Evolutionary conservation across 176 grass and related monocot genomes (phyloP).

Genomic region (Otatea glauca): DNA sequence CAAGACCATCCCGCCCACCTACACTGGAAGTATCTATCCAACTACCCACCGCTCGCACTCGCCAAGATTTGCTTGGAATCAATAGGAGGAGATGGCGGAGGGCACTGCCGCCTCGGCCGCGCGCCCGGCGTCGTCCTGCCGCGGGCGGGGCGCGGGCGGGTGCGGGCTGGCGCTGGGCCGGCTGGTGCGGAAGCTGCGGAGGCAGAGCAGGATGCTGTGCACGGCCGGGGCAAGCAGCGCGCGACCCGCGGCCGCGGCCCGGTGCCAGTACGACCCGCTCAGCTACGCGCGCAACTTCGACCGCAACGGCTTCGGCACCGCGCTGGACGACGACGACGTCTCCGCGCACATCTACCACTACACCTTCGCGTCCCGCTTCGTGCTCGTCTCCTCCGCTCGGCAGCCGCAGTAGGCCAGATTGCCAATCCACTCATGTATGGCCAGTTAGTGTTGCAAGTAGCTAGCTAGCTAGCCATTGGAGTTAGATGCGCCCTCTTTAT

Average conservation of each 20-base stretch:
- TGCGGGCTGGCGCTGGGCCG: conserved; percentile 58
- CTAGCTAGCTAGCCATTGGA: conserved; percentile 43
- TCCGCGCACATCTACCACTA: conserved; percentile 48
- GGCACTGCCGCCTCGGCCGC: neutral
- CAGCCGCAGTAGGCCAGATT: conserved; percentile 11
- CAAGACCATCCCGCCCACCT: neutral
- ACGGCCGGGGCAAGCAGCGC: conserved; percentile 17
- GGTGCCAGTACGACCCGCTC: conserved; percentile 78
- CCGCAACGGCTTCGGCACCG: conserved; percentile 53
- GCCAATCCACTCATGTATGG: neutral
- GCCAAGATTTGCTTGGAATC: neutral
- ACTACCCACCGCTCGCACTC: neutral
- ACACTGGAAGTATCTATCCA: neutral
- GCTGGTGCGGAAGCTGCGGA: conserved; percentile 72
- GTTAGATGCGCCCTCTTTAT: neutral
- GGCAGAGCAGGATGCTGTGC: conserved; percentile 71
- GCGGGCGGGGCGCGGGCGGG: neutral
- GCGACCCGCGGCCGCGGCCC: conserved; percentile 29
- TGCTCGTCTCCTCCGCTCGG: conserved; percentile 24
- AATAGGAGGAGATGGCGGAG: conserved; percentile 20
- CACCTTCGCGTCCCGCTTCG: conserved; percentile 82
- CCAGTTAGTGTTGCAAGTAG: neutral
- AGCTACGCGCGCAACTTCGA: conserved; percentile 96
- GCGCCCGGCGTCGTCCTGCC: neutral
- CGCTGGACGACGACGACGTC: conserved; percentile 44